Conservation (phyloP, 1,284 basidiomycete genomes). For the Filobasidium uniguttulatum region DNA sequence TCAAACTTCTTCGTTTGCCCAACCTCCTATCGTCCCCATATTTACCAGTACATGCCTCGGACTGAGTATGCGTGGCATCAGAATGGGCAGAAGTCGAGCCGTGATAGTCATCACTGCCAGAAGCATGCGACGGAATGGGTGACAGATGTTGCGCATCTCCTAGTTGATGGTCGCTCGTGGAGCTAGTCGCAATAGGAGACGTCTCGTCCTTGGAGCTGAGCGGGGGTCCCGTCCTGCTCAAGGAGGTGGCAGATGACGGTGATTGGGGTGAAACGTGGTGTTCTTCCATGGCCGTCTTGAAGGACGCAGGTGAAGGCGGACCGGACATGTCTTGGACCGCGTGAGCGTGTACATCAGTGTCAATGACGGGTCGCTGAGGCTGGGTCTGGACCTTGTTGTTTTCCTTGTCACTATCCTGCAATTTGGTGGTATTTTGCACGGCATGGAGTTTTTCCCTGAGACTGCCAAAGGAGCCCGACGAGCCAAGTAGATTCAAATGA, state of each 20-base stretch:
- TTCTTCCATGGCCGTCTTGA: not conserved
- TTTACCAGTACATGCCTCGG: not conserved
- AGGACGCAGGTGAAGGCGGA: not conserved
- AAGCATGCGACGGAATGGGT: slow-evolving; percentile 8
- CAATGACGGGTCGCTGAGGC: not conserved
- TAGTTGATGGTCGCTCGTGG: not conserved
- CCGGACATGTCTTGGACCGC: not conserved
- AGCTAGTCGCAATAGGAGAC: not conserved
- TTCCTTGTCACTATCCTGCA: not conserved
- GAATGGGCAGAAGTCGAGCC: slow-evolving; percentile 2
- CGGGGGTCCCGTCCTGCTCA: not conserved
- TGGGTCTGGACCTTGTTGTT: not conserved
- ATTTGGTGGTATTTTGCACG: not conserved
- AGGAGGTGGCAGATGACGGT: not conserved
- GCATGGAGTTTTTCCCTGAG: not conserved
- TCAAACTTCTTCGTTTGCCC: slow-evolving; percentile 7
- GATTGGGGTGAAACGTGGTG: slow-evolving; percentile 1
- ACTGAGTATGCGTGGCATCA: slow-evolving; percentile 5
- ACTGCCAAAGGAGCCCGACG: slow-evolving; percentile 4
- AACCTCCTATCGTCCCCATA: slow-evolving; percentile 1
- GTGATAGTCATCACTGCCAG: slow-evolving; percentile 6
- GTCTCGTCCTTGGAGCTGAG: not conserved
- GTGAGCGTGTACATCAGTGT: not conserved
- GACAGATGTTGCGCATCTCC: slow-evolving; percentile 2
- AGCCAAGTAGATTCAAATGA: slow-evolving; percentile 1